Percentiles rank a stretch among this genome's conserved stretches.
These are phyloP conservation scores for Cutaneotrichosporon sp. DNA, from an alignment of 1,284 basidiomycete genomes.

Conservation along the genomic window DNA sequence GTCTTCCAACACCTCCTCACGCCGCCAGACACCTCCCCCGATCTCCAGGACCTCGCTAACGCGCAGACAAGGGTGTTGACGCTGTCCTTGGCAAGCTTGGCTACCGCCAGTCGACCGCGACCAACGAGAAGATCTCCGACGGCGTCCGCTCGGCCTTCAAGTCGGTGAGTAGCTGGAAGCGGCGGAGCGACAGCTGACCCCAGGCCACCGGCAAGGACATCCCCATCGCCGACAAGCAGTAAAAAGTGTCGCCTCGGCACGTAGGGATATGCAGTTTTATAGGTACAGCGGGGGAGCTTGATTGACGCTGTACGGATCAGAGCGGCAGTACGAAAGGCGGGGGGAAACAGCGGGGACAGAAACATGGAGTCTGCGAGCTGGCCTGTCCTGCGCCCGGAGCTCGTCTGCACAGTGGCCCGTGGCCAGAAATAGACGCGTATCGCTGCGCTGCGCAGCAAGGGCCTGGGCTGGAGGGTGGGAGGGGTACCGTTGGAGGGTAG, in stretches of 20 bases:
- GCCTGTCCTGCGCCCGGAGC: too few species aligned
- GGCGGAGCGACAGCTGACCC: conserved; percentile 12
- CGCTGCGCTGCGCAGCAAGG: too few species aligned
- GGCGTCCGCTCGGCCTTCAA: conserved; percentile 52
- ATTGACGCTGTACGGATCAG: too few species aligned
- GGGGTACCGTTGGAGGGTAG: too few species aligned
- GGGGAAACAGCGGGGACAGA: too few species aligned
- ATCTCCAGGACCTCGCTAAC: not conserved
- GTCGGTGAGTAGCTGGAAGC: not conserved
- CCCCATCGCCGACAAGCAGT: conserved; percentile 41
- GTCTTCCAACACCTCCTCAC: not conserved
- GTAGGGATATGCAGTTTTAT: not conserved
- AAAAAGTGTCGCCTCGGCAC: too few species aligned
- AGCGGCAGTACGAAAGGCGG: too few species aligned
- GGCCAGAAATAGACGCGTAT: too few species aligned
- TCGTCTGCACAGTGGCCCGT: too few species aligned
- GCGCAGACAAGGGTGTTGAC: conserved; percentile 46
- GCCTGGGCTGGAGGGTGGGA: too few species aligned
- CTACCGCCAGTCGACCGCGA: conserved; percentile 42
- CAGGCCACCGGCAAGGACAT: conserved; percentile 47
- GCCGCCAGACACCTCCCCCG: not conserved
- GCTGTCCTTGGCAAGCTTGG: conserved; percentile 38
- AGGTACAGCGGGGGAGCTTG: too few species aligned
- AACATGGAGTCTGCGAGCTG: too few species aligned
- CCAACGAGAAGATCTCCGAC: conserved; percentile 56